phyloP scores from a whole-genome alignment of 345 rosid genomes.

The Bruguiera gymnorhiza region DNA sequence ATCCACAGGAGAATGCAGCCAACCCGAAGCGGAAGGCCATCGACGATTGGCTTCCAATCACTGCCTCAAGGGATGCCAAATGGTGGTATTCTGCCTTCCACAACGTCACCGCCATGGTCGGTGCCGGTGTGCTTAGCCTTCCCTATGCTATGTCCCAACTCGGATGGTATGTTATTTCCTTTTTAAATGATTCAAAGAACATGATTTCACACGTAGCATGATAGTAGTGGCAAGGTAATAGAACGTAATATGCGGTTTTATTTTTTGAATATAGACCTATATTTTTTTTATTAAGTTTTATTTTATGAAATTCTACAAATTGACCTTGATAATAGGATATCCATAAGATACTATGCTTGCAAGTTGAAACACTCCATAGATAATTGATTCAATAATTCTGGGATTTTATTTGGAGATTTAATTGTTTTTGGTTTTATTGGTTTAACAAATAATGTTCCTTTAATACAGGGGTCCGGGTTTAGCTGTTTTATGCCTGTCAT shows the following conservation, averaged over 20 bases:
- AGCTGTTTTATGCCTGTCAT: constrained; percentile 45
- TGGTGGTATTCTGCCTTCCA: constrained; percentile 96
- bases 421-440: no score
- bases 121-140: constrained; percentile 86
- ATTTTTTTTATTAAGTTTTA: no score
- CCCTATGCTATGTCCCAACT: constrained; percentile 80
- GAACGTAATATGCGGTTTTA: background rate
- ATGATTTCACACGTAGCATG: background rate
- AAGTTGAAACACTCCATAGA: no score
- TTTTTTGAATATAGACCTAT: no score
- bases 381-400: no score
- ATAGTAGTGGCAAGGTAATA: background rate
- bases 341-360: no score
- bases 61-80: constrained; percentile 63
- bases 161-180: constrained; percentile 50
- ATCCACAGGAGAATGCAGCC: background rate
- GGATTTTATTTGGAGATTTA: no score
- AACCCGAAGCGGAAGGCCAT: constrained; percentile 33
- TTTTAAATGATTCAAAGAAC: background rate
- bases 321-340: no score
- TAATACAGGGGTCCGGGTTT: constrained; percentile 69
- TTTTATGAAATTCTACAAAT: no score
- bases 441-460: background rate
- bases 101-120: constrained; percentile 90
- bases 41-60: constrained; percentile 73